Conservation (phyloP, 371 early-diverging fungal genomes). For the Entomophthora muscae region DNA sequence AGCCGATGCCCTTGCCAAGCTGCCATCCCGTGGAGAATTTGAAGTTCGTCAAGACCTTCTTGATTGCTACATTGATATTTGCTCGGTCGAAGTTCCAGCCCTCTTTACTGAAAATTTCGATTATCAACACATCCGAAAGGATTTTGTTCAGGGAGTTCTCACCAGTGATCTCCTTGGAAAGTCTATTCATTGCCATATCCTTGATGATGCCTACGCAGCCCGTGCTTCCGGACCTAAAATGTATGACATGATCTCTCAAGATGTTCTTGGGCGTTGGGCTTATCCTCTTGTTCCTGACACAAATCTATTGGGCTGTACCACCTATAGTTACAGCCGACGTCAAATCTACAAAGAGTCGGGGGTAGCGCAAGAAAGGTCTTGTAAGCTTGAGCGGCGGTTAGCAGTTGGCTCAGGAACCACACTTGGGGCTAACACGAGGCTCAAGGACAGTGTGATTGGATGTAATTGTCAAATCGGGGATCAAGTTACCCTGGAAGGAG, state of each 20-base stretch:
- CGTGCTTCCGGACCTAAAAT: conserved; percentile 61
- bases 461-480: conserved; percentile 56
- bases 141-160: conserved; percentile 84
- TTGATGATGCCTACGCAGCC: conserved; percentile 65
- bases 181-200: conserved; percentile 67
- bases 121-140: conserved; percentile 74
- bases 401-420: conserved; percentile 56
- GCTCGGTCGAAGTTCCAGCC: conserved; percentile 79
- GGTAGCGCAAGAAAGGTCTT: conserved; percentile 35
- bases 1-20: conserved; percentile 31
- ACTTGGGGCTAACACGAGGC: conserved; percentile 53
- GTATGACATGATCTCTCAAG: conserved; percentile 71
- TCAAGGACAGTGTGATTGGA: conserved; percentile 69
- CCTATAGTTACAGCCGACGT: conserved; percentile 53
- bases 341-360: conserved; percentile 67
- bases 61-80: conserved; percentile 86
- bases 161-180: conserved; percentile 77
- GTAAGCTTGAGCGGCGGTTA: conserved; percentile 27
- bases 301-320: conserved; percentile 40
- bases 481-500: conserved; percentile 33
- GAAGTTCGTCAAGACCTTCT: conserved; percentile 74
- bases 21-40: conserved; percentile 34
- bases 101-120: conserved; percentile 94
- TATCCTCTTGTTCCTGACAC: conserved; percentile 87
- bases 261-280: conserved; percentile 78